These are phyloP conservation scores for Talaromyces pinophilus DNA, from an alignment of 2,329 filamentous ascomycete species.

Conservation along the genomic window DNA sequence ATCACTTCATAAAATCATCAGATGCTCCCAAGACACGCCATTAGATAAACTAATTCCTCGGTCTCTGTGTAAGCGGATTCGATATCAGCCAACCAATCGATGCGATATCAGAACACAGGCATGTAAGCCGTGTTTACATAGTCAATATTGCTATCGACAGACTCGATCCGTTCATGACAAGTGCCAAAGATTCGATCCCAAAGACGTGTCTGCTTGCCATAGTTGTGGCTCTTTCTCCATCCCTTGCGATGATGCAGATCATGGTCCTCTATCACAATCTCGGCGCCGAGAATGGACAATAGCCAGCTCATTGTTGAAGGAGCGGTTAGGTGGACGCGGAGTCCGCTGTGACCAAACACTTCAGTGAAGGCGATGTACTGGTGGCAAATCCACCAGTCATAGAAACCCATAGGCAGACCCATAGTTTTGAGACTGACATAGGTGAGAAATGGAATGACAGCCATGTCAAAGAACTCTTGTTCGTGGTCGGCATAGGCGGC, in stretches of 20 bases:
- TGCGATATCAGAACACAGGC: slow-evolving; percentile 30
- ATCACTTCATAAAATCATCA: background rate
- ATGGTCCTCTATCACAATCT: slow-evolving; percentile 49
- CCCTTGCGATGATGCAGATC: slow-evolving; percentile 44
- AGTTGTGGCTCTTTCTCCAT: slow-evolving; percentile 43
- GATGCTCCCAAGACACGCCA: background rate
- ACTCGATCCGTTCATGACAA: slow-evolving; percentile 41
- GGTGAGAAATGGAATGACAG: slow-evolving; percentile 44
- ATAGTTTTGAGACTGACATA: slow-evolving; percentile 40
- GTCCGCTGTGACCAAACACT: slow-evolving; percentile 27
- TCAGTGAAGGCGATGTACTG: slow-evolving; percentile 40
- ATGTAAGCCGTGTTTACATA: slow-evolving; percentile 31
- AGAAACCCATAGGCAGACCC: slow-evolving; percentile 50
- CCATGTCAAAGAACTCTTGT: slow-evolving; percentile 49
- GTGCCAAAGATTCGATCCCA: slow-evolving; percentile 44
- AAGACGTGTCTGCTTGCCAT: slow-evolving; percentile 44
- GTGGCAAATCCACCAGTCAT: slow-evolving; percentile 52
- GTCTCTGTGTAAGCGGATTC: background rate
- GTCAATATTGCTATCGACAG: slow-evolving; percentile 34
- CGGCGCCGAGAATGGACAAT: slow-evolving; percentile 36
- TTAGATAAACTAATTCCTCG: background rate
- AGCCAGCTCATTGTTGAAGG: slow-evolving; percentile 41
- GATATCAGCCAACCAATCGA: background rate
- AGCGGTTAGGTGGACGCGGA: slow-evolving; percentile 41
- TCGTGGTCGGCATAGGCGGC: slow-evolving; percentile 47